phyloP scores from a whole-genome alignment of 768 basidiomycete species.

The Cyclocybe cylindracea region DNA sequence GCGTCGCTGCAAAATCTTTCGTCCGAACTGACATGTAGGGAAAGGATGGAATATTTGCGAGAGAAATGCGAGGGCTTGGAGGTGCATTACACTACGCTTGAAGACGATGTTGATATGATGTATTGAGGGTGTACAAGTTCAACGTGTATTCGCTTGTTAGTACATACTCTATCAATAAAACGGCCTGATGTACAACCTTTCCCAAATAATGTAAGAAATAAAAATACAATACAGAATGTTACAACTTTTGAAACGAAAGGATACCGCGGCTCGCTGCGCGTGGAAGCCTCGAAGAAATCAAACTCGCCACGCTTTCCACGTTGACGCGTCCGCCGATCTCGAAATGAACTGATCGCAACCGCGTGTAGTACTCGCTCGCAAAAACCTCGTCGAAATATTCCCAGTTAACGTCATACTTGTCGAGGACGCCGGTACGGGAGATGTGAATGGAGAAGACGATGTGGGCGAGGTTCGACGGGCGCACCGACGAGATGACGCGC shows the following conservation, averaged over 20 bases:
- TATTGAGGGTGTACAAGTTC: too few relatives aligned
- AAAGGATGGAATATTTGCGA: too few relatives aligned
- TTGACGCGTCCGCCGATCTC: constrained; percentile 7
- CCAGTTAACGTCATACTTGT: constrained; percentile 12
- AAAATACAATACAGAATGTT: too few relatives aligned
- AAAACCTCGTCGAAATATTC: constrained; percentile 10
- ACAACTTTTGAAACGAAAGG: background rate
- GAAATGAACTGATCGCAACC: constrained; percentile 4
- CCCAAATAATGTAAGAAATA: too few relatives aligned
- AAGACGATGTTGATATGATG: too few relatives aligned
- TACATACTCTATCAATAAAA: too few relatives aligned
- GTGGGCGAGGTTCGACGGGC: background rate
- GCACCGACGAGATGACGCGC: constrained; percentile 8
- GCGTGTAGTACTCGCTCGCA: constrained; percentile 1
- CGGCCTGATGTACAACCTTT: too few relatives aligned
- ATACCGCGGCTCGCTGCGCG: constrained; percentile 4
- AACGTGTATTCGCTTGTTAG: too few relatives aligned
- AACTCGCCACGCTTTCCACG: constrained; percentile 5
- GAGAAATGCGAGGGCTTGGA: too few relatives aligned
- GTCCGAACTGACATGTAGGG: too few relatives aligned
- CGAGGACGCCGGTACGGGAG: constrained; percentile 8
- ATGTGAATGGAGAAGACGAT: constrained; percentile 7
- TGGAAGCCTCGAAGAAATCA: constrained; percentile 10
- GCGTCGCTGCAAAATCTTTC: too few relatives aligned
- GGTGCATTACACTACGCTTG: too few relatives aligned